A percentile compares a stretch with the other conserved stretches of the same genome.
Evolutionary conservation across 768 basidiomycete genomes (phyloP).

Genomic region (Nidularia sp.): DNA sequence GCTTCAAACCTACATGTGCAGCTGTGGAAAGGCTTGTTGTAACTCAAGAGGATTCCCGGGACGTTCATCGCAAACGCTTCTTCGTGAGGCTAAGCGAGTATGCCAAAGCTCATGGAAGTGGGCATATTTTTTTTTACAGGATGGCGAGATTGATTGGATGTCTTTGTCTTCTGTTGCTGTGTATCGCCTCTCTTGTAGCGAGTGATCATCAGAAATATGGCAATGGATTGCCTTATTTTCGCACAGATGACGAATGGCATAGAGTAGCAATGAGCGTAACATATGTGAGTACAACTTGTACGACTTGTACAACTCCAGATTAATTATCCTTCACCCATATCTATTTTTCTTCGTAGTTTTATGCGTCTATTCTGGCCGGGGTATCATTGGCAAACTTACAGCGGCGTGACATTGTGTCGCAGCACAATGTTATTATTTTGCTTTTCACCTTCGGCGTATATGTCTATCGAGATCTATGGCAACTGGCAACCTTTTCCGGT

Average conservation of each 20-base stretch:
- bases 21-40: too few species aligned
- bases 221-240: background rate
- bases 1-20: too few species aligned
- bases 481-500: conserved; percentile 45
- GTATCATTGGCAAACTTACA: conserved; percentile 26
- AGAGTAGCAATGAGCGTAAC: background rate
- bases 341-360: conserved; percentile 21
- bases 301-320: background rate
- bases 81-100: too few species aligned
- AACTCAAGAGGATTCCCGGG: too few species aligned
- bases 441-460: conserved; percentile 36
- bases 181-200: background rate
- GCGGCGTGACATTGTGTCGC: conserved; percentile 17
- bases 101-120: too few species aligned
- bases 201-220: background rate
- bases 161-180: background rate
- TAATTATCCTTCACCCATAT: background rate
- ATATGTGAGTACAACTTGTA: background rate
- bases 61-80: too few species aligned
- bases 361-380: conserved; percentile 34
- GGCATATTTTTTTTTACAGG: background rate
- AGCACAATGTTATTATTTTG: conserved; percentile 11
- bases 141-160: background rate
- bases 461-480: conserved; percentile 53
- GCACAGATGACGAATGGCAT: background rate